phyloP scores from a whole-genome alignment of 345 rosid genomes.

The Carallia pectinifolia region DNA sequence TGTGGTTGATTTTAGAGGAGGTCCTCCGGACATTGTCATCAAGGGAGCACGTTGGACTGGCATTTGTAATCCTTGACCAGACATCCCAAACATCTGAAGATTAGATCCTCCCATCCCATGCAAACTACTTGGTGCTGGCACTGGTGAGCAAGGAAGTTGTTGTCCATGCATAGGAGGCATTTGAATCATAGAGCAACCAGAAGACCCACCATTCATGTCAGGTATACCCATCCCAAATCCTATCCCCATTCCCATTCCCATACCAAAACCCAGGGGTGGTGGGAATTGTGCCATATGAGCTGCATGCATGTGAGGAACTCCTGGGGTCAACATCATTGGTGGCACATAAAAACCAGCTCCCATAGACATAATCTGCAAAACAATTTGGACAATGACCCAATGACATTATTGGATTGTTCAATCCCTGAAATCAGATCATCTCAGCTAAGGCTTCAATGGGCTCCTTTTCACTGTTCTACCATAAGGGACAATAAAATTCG shows the following conservation, averaged over 20 bases:
- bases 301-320: constrained; percentile 64
- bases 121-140: constrained; percentile 30
- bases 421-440: background rate
- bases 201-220: constrained; percentile 43
- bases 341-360: constrained; percentile 74
- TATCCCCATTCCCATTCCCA: constrained; percentile 68
- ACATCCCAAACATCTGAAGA: constrained; percentile 43
- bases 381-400: constrained; percentile 10
- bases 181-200: constrained; percentile 45
- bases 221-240: constrained; percentile 63
- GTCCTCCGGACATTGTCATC: constrained; percentile 38
- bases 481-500: background rate
- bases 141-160: constrained; percentile 45
- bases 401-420: constrained; percentile 11
- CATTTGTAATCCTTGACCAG: constrained; percentile 48
- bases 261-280: constrained; percentile 30
- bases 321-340: constrained; percentile 66
- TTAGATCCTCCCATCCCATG: constrained; percentile 44
- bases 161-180: constrained; percentile 49
- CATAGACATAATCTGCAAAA: constrained; percentile 77
- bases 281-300: constrained; percentile 54
- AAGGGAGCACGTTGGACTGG: constrained; percentile 37
- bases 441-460: background rate
- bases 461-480: background rate
- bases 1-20: constrained; percentile 34